Conservation (phyloP, 768 basidiomycete species). For the Mycena vitilis region DNA sequence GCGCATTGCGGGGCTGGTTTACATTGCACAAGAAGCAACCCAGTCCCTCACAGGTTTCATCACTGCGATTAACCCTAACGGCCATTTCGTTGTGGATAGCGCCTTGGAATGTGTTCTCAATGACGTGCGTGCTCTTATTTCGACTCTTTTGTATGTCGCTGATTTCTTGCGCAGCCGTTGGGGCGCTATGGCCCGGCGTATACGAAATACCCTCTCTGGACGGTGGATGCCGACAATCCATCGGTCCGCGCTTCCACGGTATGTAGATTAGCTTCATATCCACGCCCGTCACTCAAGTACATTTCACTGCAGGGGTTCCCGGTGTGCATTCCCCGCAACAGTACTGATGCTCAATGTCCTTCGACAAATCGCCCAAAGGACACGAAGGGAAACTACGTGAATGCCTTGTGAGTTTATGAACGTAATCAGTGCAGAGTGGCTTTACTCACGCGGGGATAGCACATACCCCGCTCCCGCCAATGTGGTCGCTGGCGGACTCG, state of each 20-base stretch:
- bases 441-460: neutral
- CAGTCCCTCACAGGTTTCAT: slow-evolving; percentile 19
- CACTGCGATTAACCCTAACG: slow-evolving; percentile 12
- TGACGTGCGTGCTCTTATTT: neutral
- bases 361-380: slow-evolving; percentile 1
- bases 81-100: slow-evolving; percentile 13
- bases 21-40: slow-evolving; percentile 3
- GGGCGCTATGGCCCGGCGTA: neutral
- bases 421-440: too few relatives aligned
- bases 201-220: slow-evolving; percentile 30
- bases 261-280: slow-evolving; percentile 14
- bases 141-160: neutral
- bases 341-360: slow-evolving; percentile 8
- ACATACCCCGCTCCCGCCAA: slow-evolving; percentile 24
- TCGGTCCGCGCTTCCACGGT: slow-evolving; percentile 33
- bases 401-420: neutral
- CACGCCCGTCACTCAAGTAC: neutral
- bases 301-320: neutral
- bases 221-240: slow-evolving; percentile 37
- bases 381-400: neutral
- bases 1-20: slow-evolving; percentile 23
- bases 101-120: slow-evolving; percentile 4
- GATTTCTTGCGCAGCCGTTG: neutral
- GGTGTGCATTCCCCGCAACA: slow-evolving; percentile 25
- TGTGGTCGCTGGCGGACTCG: slow-evolving; percentile 12